Percentiles rank a stretch among this genome's conserved stretches.
phyloP scores from a whole-genome alignment of 2,329 filamentous ascomycete species.

The Cytospora paraplurivora region DNA sequence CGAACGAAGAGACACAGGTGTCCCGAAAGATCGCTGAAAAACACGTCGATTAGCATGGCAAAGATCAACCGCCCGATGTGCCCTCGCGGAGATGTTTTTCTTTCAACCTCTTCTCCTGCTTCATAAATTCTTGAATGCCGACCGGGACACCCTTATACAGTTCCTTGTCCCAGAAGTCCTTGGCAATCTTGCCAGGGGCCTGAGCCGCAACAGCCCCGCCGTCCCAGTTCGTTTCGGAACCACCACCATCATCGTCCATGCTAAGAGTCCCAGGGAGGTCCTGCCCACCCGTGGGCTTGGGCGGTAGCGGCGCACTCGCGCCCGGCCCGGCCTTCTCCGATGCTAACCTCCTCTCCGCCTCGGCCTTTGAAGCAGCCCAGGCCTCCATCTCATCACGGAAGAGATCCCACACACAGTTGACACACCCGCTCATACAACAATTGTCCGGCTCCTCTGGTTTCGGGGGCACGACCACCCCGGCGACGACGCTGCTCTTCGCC shows the following conservation, averaged over 20 bases:
- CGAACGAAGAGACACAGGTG: neutral
- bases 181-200: conserved; percentile 43
- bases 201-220: conserved; percentile 39
- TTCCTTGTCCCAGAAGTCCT: conserved; percentile 63
- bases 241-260: conserved; percentile 81
- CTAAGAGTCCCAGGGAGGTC: conserved; percentile 48
- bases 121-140: conserved; percentile 96
- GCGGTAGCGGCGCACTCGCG: conserved; percentile 28
- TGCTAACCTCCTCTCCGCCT: conserved; percentile 60
- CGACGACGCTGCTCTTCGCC: conserved; percentile 64
- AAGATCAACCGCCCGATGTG: conserved; percentile 45
- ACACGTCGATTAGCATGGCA: conserved; percentile 5
- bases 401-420: conserved; percentile 94
- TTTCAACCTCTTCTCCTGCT: conserved; percentile 87
- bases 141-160: conserved; percentile 82
- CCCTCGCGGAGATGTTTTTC: conserved; percentile 66
- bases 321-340: conserved; percentile 37
- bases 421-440: conserved; percentile 98
- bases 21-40: neutral
- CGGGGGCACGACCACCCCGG: conserved; percentile 81
- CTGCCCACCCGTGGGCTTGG: conserved; percentile 29
- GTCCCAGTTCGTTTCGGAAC: conserved; percentile 70
- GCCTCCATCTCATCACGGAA: conserved; percentile 92
- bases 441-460: conserved; percentile 90
- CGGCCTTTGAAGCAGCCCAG: conserved; percentile 68